Evolutionary conservation across 805 yeast species (phyloP).

Genomic region (Candida ponderosae): DNA sequence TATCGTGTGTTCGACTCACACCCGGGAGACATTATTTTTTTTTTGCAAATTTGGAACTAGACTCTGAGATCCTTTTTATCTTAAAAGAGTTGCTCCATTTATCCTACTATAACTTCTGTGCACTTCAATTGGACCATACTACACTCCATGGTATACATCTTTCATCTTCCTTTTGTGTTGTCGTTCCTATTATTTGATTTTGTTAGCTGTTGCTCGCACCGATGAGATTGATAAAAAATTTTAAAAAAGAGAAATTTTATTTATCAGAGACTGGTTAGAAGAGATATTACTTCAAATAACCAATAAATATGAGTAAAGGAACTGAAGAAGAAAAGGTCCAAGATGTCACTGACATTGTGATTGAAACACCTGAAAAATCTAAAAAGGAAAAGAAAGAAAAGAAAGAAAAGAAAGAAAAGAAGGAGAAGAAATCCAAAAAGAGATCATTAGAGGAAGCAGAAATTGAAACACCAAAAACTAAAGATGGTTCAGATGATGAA

Average conservation of each 20-base stretch:
- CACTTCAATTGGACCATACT: no score
- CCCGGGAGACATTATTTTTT: conserved; percentile 25
- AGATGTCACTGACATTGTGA: no score
- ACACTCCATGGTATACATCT: no score
- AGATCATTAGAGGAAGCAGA: conserved; percentile 6
- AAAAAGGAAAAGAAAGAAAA: no score
- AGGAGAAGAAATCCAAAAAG: conserved; percentile 1
- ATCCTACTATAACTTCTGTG: no score
- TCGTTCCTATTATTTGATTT: no score
- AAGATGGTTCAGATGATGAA: conserved; percentile 28
- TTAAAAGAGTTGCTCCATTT: no score
- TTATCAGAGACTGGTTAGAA: not conserved
- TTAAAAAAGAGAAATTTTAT: no score
- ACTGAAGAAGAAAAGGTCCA: not conserved
- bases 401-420: no score
- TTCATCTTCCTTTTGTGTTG: no score
- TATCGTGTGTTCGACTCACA: conserved; percentile 32
- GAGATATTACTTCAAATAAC: no score
- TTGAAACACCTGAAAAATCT: no score
- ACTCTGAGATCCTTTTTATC: not conserved
- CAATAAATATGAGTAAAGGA: not conserved
- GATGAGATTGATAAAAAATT: not conserved
- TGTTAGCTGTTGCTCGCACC: not conserved
- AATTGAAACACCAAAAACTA: conserved; percentile 24
- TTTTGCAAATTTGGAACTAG: not conserved